Evolutionary conservation across 768 basidiomycete genomes (phyloP), one percentile per base, ranked within the genome.

Genomic region (Mycena latifolia): DNA sequence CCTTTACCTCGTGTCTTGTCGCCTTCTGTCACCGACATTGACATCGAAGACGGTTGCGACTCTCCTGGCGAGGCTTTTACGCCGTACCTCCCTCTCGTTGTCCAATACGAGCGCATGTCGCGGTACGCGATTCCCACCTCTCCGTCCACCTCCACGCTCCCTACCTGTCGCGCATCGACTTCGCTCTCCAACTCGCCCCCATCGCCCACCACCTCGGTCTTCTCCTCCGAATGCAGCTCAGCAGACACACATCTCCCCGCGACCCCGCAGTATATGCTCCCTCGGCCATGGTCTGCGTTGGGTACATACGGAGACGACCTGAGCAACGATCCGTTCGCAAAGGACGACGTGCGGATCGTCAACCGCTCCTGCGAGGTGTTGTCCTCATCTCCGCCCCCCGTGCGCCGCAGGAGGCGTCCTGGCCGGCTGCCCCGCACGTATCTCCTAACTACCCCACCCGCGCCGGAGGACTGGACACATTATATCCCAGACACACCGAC

Each of bases 241-340:
- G 24, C 54, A 31, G 47, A 61, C 48, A 35, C 24, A 2, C 27
- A 39, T 46, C 11, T 31, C 24, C 41, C 20, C 25, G 8, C 46
- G 11, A 11, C 50, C 28, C 29, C 18, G 25, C 25, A 18, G 18
- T n/a, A 31, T 31, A 22, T 31, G 29, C 31, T 14, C 17, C 48
- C 29, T 17, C 35, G 58, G 0, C 58, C 54, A 28, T 61, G 65
- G 70, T 70, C 69, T 22, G 63, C 69, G 15, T 69, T 47, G 53
- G 70, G 69, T 2, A 66, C 66, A 58, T 67, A 72, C 14, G 66
- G 67, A 5, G 55, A 52, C 8, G 51, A 10, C 7, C 39, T 18
- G 11, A 18, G 17, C 39, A 14, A 39, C 39, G 75, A 76, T 58
- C 75, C 75, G 0, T 76, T 76, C 35, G 74, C 74, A 1, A 76